A percentile compares a stretch with the other conserved stretches of the same genome.
Conservation (phyloP, 2,329 filamentous ascomycete genomes). For the Boeremia exigua region DNA sequence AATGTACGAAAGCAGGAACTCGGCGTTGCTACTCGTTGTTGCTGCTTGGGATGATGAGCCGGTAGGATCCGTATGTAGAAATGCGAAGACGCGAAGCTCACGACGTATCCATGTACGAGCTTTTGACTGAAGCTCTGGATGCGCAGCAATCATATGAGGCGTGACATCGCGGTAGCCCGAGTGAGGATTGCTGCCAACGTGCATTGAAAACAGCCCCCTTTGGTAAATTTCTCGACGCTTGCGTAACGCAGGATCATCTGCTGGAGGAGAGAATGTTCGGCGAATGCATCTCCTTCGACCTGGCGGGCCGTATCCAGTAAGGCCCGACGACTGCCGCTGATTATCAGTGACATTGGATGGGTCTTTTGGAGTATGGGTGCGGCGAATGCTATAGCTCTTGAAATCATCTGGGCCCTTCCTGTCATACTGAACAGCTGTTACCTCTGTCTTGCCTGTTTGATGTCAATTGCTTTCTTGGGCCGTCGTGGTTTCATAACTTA, state of each 20-base stretch:
- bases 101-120: constrained; percentile 82
- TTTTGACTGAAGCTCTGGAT: constrained; percentile 73
- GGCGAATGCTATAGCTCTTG: constrained; percentile 64
- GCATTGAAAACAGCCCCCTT: constrained; percentile 74
- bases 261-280: constrained; percentile 31
- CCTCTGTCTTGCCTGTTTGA: constrained; percentile 56
- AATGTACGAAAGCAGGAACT: constrained; percentile 87
- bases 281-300: constrained; percentile 23
- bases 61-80: constrained; percentile 59
- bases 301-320: constrained; percentile 26
- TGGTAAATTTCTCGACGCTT: constrained; percentile 76
- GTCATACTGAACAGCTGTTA: constrained; percentile 70
- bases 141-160: constrained; percentile 67
- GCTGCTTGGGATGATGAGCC: constrained; percentile 26
- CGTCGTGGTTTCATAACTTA: constrained; percentile 51
- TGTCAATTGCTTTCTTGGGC: background rate
- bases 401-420: constrained; percentile 60
- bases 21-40: constrained; percentile 68
- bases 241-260: constrained; percentile 56
- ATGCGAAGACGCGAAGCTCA: constrained; percentile 83
- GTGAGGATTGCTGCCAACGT: constrained; percentile 81
- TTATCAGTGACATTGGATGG: background rate
- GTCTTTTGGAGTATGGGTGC: constrained; percentile 23
- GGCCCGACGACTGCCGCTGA: constrained; percentile 10
- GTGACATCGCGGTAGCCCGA: constrained; percentile 78